Conservation (phyloP, 1,139 yeast genomes). For the Ogataea hybrid region DNA sequence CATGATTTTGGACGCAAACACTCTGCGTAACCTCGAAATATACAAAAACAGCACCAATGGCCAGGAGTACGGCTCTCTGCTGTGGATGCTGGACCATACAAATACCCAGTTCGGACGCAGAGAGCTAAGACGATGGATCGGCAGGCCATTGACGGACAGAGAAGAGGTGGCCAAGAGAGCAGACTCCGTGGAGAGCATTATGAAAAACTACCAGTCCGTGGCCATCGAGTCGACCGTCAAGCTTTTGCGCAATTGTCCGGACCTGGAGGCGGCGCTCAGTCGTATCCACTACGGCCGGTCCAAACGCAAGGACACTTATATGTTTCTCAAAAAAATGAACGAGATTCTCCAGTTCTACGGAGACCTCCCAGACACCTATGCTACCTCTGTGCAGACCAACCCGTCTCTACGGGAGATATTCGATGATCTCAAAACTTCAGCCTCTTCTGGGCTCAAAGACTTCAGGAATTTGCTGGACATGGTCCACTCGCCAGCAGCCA, state of each 20-base stretch:
- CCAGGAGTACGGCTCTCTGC: constrained; percentile 61
- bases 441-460: constrained; percentile 16
- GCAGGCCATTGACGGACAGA: constrained; percentile 61
- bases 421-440: constrained; percentile 10
- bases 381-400: constrained; percentile 17
- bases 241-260: constrained; percentile 50
- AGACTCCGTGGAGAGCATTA: constrained; percentile 62
- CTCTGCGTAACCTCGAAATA: constrained; percentile 70
- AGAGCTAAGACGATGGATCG: constrained; percentile 66
- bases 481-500: constrained; percentile 58
- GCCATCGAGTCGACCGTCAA: constrained; percentile 52
- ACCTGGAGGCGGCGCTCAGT: constrained; percentile 65
- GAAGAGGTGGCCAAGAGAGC: constrained; percentile 55
- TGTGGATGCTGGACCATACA: constrained; percentile 81
- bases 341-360: constrained; percentile 39
- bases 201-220: constrained; percentile 22
- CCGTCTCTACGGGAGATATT: constrained; percentile 18
- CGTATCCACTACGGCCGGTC: constrained; percentile 68
- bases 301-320: constrained; percentile 63
- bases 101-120: constrained; percentile 75
- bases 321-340: constrained; percentile 50
- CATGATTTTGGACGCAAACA: constrained; percentile 69
- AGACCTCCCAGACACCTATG: constrained; percentile 15
- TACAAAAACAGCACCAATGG: constrained; percentile 62
- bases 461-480: constrained; percentile 42